A percentile compares a stretch with the other conserved stretches of the same genome.
phyloP scores from a whole-genome alignment of 108 stramenopile species.

The Cyclotella choctawhatcheeana region DNA sequence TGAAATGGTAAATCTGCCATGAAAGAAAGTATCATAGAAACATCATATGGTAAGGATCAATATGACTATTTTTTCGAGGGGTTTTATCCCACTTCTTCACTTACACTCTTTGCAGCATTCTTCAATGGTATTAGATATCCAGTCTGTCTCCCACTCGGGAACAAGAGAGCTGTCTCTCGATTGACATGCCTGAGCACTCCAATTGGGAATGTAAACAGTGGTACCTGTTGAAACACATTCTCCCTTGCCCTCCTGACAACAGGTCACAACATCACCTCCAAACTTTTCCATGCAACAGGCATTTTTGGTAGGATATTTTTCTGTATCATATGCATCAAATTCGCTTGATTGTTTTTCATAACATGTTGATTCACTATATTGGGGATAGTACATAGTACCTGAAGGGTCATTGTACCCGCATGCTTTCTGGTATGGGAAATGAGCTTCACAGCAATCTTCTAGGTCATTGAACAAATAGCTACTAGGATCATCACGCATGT shows the following conservation, averaged over 20 bases:
- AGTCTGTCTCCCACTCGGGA: background rate
- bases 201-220: background rate
- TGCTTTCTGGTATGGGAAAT: background rate
- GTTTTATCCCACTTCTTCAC: too few species aligned
- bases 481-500: background rate
- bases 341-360: background rate
- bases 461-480: background rate
- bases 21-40: background rate
- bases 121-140: background rate
- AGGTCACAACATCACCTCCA: background rate
- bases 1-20: background rate
- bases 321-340: background rate
- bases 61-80: too few species aligned
- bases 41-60: background rate
- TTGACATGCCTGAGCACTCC: background rate
- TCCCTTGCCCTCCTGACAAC: background rate
- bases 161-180: background rate
- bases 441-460: conserved; percentile 1
- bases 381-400: background rate
- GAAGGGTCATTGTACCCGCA: background rate
- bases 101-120: conserved; percentile 1
- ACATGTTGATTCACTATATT: background rate
- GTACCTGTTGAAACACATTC: background rate
- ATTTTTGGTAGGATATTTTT: background rate
- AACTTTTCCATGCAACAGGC: background rate